These are phyloP conservation scores for Pouteria campechiana DNA, from an alignment of 179 eudicot genomes.

Conservation along the genomic window DNA sequence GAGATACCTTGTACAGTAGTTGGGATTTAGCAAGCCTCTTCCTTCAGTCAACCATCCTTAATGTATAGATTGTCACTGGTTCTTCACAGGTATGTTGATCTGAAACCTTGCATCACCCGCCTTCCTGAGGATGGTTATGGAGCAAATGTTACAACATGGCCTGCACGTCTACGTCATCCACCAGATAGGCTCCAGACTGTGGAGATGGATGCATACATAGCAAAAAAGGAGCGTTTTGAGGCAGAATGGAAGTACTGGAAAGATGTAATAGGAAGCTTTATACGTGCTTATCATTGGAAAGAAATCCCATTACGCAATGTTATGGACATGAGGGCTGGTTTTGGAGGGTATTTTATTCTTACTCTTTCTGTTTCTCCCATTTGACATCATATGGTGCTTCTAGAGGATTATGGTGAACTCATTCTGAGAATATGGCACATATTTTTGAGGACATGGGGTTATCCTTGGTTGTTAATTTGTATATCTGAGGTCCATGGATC, in stretches of 20 bases:
- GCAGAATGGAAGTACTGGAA: constrained; percentile 60
- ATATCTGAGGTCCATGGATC: too few relatives aligned
- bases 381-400: not conserved
- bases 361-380: not conserved
- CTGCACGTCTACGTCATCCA: constrained; percentile 54
- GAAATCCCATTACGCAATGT: constrained; percentile 32
- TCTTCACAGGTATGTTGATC: constrained; percentile 48
- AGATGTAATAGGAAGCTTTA: constrained; percentile 35
- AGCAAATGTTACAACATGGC: constrained; percentile 47
- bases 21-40: too few relatives aligned
- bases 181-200: constrained; percentile 54
- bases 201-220: constrained; percentile 53
- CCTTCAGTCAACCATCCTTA: too few relatives aligned
- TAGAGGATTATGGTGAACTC: too few relatives aligned
- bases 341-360: constrained; percentile 48
- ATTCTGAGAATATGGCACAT: too few relatives aligned
- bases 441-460: not conserved
- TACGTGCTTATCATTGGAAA: constrained; percentile 34
- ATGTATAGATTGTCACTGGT: too few relatives aligned
- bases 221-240: constrained; percentile 41
- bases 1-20: too few relatives aligned
- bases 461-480: not conserved
- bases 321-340: constrained; percentile 76
- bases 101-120: constrained; percentile 43
- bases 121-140: constrained; percentile 53